Evolutionary conservation across 2,329 filamentous ascomycete species (phyloP), one percentile per base, ranked within the genome.

Genomic region (Diplodia seriata): DNA sequence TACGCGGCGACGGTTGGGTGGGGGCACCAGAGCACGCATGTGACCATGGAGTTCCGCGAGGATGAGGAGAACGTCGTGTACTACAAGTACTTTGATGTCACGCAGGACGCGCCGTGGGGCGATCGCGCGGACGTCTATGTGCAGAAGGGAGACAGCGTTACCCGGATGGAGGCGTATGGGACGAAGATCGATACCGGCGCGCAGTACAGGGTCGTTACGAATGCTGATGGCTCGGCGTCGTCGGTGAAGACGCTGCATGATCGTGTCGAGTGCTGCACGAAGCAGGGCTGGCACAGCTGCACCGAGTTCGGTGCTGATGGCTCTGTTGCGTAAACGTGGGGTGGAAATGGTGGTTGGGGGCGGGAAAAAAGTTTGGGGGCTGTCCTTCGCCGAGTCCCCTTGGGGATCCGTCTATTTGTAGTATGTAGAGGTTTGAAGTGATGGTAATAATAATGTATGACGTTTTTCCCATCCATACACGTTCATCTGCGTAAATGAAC

Each of bases 1-100:
- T 50, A 51, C 49, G 9, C 11, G 1, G 49, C 20, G 1, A 55
- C 51, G 3, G 9, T 31, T 29, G 2, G 2, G 0, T 55, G 51
- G 51, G 51, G 51, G 29, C 51, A 55, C 51, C 51, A 55, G 51
- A 55, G 23, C 51, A 31, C 51, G 0, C 51, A 55, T 6, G 51
- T 55, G 0, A 12, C 5, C 5, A 7, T 29, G 11, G 29, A 31
- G 26, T 55, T 31, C 29, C 18, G 18, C 51, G 51, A 55, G 51
- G 29, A 31, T 6, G 29, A 31, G 51, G 1, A 0, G 11, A 33
- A 33, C 18, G 18, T 4, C 14, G 29, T 55, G 5, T n/a, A 31
- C 8, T 55, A 36, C 29, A 55, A 33, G 51, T 55, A 55, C 23
- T 55, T 31, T 1, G 51, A 55, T 14, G 51, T 20, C 6, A 12